Evolutionary conservation across 1,284 basidiomycete species (phyloP), one percentile per base, ranked within the genome.

Genomic region (Cryptococcus hybrid): DNA sequence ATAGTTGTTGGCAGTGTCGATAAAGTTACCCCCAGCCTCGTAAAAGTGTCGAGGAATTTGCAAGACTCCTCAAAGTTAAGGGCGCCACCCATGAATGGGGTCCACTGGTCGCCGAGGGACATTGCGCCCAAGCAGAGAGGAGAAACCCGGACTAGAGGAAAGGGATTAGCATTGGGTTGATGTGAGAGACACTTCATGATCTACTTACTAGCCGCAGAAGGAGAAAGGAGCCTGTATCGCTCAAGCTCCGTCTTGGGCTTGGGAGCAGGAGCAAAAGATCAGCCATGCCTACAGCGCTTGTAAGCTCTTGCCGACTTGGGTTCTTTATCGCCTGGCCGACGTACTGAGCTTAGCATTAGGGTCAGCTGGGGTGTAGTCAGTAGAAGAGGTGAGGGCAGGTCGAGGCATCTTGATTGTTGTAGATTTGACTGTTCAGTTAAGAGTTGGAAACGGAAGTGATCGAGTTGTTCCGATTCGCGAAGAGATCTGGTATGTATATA

Each of bases 211-310:
- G 80, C 78, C 12, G 79, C 79, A 38, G 71, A 74, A n/a, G 80
- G 80, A 1, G 78, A 69, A 9, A 83, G 71, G 45, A 80, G 68
- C 38, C 81, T 74, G 63, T 80, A 79, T 53, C 76, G 69, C 3
- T 63, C 68, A 39, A 81, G 65, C 18, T 72, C 68, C n/a, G 67
- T 69, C 43, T 65, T 58, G 13, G 71, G 68, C 15, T 60, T 61
- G 11, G 61, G 57, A 37, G 65, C 56, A 15, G 67, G 66, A 6
- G 56, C 38, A 56, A 62, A 73, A 72, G 46, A 70, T 57, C 61
- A 18, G 37, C 24, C 44, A 58, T 48, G 40, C 37, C 60, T 58
- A 43, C 24, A 24, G 34, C n/a, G 7, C 8, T 8, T 47, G 34
- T 35, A 6, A 35, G 46, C 34, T 7, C 8, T 7, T 3, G 15